Base-by-base conservation (phyloP, 768 basidiomycete species). In the Boletellus ananas region DNA sequence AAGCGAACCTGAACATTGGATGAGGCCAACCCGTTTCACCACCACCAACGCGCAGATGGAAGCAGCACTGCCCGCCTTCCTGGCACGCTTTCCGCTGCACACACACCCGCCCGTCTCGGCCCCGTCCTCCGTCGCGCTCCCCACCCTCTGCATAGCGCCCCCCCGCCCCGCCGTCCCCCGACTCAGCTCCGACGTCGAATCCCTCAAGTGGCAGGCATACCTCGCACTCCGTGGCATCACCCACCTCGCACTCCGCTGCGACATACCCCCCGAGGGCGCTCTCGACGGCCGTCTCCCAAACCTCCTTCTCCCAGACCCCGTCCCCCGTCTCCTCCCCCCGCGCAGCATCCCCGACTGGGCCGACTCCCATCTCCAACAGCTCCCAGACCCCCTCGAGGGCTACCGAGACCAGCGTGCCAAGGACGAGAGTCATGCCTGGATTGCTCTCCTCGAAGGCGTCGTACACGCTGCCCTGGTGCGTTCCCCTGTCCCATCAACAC, bases 171-270 rank as follows among this genome's bases (percentile, higher is more conserved):
- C 52, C 54, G 27, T 59, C 27, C 56, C 59, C 43, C 58, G 70
- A 3, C 77, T 92, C 53, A 89, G 87, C 67, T 66, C 75, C 46
- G 90, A 92, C 68, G 83, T 91, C 58, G 88, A 91, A 58, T 92
- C 90, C 64, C 79, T 93, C 62, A 91, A 90, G 69, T 92, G 90
- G 90, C 90, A 93, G 66, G 87, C 90, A 0, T 90, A 86, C 58
- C 21, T 79, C 85, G 42, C 83, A 6, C 70, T 80, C 8, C 72
- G 86, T 50, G 81, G 80, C 8, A 61, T 87, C 51, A 62, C 58
- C 17, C 54, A 65, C 58, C 67, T 88, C 47, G 69, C 66, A 18
- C 64, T 90, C 13, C 80, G 87, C 38, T 86, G 80, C 70, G 85
- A 91, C 66, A 72, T 93, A 25, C 64, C 78, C 14, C 73, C 79